Evolutionary conservation across 2,329 filamentous ascomycete genomes (phyloP), one percentile per base, ranked within the genome.

Genomic region (Colletotrichum euphorbiae): DNA sequence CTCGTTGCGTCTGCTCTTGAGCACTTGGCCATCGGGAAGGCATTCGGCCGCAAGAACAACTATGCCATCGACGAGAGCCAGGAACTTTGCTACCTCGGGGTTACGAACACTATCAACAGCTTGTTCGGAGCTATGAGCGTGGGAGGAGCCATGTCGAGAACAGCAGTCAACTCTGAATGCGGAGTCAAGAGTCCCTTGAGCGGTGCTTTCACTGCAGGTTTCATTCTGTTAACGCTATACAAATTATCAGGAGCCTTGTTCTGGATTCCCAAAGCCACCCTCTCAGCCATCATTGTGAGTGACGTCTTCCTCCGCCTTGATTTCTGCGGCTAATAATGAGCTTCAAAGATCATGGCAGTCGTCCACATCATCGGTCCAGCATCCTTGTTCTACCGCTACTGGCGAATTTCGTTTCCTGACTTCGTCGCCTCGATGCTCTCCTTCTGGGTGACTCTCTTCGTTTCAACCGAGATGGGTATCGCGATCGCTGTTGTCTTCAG

Each of bases 261-360:
- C 77, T 91, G 88, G 87, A 88, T 91, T n/a, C 89, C 89, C 1
- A 89, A 90, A 71, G 83, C 89, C 0, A 89, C 87, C 0, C 80
- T 91, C 1, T 84, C 89, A 1, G 89, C 88, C 2, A 90, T 91
- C 69, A 90, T 91, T 70, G 74, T 82, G 73, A 69, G 80, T 76
- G 1, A 2, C 1, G 3, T 51, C 31, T 12, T 17, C n/a, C 7
- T n/a, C n/a, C 21, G 24, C 2, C 56, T 28, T 17, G n/a, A 7
- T 13, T 24, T n/a, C 12, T 42, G 19, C 43, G 21, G 19, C 62
- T 70, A 31, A 54, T 24, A 15, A 24, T 6, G 8, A 38, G 3
- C 3, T n/a, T 2, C 1, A 38, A 64, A 82, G 79, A 90, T 91
- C 71, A 88, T 86, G 67, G 89, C 89, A 6, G 87, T 91, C 0